A percentile compares a stretch with the other conserved stretches of the same genome.
Conservation (phyloP, 768 basidiomycete genomes). For the Naganishia kalamii region DNA sequence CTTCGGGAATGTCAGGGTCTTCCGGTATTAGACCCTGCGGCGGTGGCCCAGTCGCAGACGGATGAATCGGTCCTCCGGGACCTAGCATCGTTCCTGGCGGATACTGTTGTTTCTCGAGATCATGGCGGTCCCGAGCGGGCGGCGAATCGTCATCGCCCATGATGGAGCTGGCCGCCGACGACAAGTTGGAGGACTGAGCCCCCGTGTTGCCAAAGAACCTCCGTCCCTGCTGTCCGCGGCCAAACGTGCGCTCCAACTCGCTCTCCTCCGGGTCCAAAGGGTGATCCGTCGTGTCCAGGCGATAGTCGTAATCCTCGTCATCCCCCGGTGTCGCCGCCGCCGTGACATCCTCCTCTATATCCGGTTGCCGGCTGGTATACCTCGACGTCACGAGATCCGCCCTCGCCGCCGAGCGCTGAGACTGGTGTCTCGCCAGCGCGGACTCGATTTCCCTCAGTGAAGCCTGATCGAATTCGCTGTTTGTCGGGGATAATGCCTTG, state of each 20-base stretch:
- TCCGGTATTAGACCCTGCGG: constrained; percentile 23
- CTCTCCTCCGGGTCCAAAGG: constrained; percentile 10
- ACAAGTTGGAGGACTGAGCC: neutral
- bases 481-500: neutral
- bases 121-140: neutral
- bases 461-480: constrained; percentile 11
- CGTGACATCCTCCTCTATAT: constrained; percentile 7
- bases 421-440: constrained; percentile 25
- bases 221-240: neutral
- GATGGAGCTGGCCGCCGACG: constrained; percentile 3
- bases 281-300: constrained; percentile 31
- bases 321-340: constrained; percentile 21
- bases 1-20: constrained; percentile 1
- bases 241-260: neutral
- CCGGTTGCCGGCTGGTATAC: neutral
- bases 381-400: neutral
- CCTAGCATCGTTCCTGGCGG: neutral
- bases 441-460: constrained; percentile 9
- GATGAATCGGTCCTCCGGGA: constrained; percentile 12
- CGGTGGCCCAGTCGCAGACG: constrained; percentile 9
- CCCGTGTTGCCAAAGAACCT: neutral
- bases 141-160: constrained; percentile 5
- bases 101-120: neutral
- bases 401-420: constrained; percentile 9
- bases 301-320: constrained; percentile 44